Percentiles rank a stretch among this genome's conserved stretches.
Conservation (phyloP, 345 rosid species). For the Citrus medica region DNA sequence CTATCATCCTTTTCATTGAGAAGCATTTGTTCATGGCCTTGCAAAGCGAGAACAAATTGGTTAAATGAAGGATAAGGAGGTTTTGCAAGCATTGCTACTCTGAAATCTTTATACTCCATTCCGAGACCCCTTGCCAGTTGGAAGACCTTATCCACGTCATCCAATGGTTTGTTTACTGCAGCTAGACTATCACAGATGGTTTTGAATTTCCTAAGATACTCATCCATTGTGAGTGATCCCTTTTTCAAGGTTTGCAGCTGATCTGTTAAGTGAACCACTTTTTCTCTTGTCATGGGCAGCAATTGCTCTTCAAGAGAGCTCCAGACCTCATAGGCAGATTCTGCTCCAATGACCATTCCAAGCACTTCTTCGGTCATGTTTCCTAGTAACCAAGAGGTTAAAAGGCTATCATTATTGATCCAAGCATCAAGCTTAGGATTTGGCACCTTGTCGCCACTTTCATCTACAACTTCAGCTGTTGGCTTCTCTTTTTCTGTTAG, state of each 20-base stretch:
- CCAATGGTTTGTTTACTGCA: background rate
- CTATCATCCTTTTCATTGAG: background rate
- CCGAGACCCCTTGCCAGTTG: background rate
- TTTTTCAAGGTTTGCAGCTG: too few relatives aligned
- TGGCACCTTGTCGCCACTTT: background rate
- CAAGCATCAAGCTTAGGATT: background rate
- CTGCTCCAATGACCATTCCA: too few relatives aligned
- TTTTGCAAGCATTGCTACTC: background rate
- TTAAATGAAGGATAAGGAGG: conserved; percentile 2
- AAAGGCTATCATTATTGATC: too few relatives aligned
- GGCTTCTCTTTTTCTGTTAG: background rate
- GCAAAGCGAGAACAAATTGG: background rate
- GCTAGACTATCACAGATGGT: background rate
- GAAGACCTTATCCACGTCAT: background rate
- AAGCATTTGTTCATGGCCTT: background rate
- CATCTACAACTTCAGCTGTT: background rate
- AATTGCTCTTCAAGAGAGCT: too few relatives aligned
- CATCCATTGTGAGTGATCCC: too few relatives aligned
- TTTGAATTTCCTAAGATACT: background rate
- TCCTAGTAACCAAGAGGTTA: too few relatives aligned
- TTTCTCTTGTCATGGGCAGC: too few relatives aligned
- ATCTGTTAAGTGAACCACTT: too few relatives aligned
- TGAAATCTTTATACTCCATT: background rate
- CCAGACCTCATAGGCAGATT: too few relatives aligned
- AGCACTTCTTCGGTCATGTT: too few relatives aligned